Evolutionary conservation across 495 filamentous ascomycete species (phyloP).

Genomic region (Aspergillus nidulans): DNA sequence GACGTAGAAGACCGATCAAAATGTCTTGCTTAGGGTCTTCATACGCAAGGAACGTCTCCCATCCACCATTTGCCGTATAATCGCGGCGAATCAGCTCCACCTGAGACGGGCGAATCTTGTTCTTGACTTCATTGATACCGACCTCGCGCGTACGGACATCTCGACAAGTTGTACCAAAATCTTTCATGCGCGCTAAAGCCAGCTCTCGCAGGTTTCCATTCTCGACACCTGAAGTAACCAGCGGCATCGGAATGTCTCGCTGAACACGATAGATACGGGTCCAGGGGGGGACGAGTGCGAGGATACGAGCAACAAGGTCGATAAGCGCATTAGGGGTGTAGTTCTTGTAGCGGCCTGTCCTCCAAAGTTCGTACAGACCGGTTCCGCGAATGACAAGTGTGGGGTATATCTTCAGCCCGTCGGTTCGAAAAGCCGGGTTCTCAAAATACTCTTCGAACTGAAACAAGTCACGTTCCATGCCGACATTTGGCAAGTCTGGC

Average conservation of each 20-base stretch:
- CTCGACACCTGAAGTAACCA: slow-evolving; percentile 94
- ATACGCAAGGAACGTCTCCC: slow-evolving; percentile 97
- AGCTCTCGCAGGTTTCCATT: slow-evolving; percentile 96
- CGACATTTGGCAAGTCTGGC: slow-evolving; percentile 96
- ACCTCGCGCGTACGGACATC: slow-evolving; percentile 98
- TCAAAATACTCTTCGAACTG: slow-evolving; percentile 98
- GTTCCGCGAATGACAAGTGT: slow-evolving; percentile 97
- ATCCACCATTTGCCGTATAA: slow-evolving; percentile 90
- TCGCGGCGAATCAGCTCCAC: slow-evolving; percentile 95
- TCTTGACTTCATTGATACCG: slow-evolving; percentile 96
- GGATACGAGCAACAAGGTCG: slow-evolving; percentile 89
- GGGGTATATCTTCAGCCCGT: slow-evolving; percentile 96
- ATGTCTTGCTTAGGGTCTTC: slow-evolving; percentile 99
- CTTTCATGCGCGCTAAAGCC: slow-evolving; percentile 92
- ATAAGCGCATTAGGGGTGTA: slow-evolving; percentile 96
- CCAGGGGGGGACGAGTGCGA: slow-evolving; percentile 94
- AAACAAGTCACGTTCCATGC: slow-evolving; percentile 94
- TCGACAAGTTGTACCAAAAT: slow-evolving; percentile 94
- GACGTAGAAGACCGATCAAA: slow-evolving; percentile 81
- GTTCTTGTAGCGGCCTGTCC: slow-evolving; percentile 94
- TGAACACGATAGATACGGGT: slow-evolving; percentile 98
- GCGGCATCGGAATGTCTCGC: slow-evolving; percentile 96
- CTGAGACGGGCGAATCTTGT: slow-evolving; percentile 95
- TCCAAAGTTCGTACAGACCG: slow-evolving; percentile 94
- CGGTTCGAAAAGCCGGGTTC: slow-evolving; percentile 94